These are phyloP conservation scores for Lyophyllum decastes DNA, from an alignment of 768 basidiomycete genomes.

Conservation along the genomic window DNA sequence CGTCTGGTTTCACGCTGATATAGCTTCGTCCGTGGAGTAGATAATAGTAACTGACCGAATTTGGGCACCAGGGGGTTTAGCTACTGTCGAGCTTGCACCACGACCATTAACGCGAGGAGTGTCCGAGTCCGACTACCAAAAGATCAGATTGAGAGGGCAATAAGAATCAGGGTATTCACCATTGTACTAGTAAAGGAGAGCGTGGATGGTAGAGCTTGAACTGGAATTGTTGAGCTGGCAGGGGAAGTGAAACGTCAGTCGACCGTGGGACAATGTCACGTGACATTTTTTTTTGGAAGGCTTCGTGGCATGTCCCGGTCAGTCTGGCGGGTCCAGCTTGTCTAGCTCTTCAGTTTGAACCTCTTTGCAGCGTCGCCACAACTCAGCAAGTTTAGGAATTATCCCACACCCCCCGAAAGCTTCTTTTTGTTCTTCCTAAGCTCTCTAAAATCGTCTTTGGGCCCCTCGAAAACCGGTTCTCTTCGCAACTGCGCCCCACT, in stretches of 20 bases:
- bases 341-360: too few species aligned
- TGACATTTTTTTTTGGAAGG: too few species aligned
- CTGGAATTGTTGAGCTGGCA: constrained; percentile 19
- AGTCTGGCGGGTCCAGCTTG: too few species aligned
- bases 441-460: too few species aligned
- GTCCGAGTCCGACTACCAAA: constrained; percentile 80
- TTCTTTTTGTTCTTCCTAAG: too few species aligned
- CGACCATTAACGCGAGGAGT: constrained; percentile 48
- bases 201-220: constrained; percentile 13
- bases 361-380: too few species aligned
- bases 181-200: constrained; percentile 28
- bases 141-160: background rate
- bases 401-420: too few species aligned
- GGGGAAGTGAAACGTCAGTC: constrained; percentile 26
- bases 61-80: constrained; percentile 78
- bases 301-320: too few species aligned
- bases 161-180: constrained; percentile 26
- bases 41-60: constrained; percentile 61
- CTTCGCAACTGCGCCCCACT: too few species aligned
- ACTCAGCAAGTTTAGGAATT: background rate
- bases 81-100: constrained; percentile 48
- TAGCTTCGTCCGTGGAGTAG: background rate
- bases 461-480: too few species aligned
- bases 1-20: constrained; percentile 45
- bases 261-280: constrained; percentile 16